Evolutionary conservation across 2,329 filamentous ascomycete genomes (phyloP), one percentile per base, ranked within the genome.

Genomic region (Colletotrichum agaves): DNA sequence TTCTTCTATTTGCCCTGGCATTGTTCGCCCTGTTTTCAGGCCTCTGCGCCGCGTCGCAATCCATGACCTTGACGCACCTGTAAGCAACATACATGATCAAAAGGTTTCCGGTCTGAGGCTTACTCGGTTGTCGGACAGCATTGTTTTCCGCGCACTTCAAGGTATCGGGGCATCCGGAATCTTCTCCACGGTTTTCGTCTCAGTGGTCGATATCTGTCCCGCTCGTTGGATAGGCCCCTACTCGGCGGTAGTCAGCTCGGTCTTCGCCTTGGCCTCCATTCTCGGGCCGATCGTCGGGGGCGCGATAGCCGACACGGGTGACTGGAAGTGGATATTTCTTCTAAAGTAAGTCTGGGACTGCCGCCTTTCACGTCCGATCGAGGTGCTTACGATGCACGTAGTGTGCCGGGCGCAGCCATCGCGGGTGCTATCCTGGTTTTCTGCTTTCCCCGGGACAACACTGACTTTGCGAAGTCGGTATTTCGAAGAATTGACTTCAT

Each of bases 221-320:
- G 55, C 55, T 19, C 41, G 55, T n/a, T 46, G 37, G 15, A 17
- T 72, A 12, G 59, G 71, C 0, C 6, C 69, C 2, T 73, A 72
- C 13, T 63, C 65, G 23, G 65, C 46, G 5, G 58, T 65, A 8
- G 71, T 71, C 8, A 76, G 76, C 3, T 59, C 78, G 2, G 63
- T 72, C 1, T 85, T 82, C 79, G 82, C 82, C 41, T 44, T 82
- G 4, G 84, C 82, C 5, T 79, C 76, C 5, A 78, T 84, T 6
- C 72, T 85, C 0, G 84, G 84, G 0, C 19, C 61, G 17, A 46
- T 63, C 11, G 21, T 84, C 47, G 82, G 82, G 6, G 82, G 82
- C 10, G 80, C 19, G 3, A 58, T 58, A 4, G 46, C 39, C 21
- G 55, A 58, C 12, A 47, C 55, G 1, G 27, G 23, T 4, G 55